phyloP scores from a whole-genome alignment of 129 eudicot genomes.

The Calendula officinalis region DNA sequence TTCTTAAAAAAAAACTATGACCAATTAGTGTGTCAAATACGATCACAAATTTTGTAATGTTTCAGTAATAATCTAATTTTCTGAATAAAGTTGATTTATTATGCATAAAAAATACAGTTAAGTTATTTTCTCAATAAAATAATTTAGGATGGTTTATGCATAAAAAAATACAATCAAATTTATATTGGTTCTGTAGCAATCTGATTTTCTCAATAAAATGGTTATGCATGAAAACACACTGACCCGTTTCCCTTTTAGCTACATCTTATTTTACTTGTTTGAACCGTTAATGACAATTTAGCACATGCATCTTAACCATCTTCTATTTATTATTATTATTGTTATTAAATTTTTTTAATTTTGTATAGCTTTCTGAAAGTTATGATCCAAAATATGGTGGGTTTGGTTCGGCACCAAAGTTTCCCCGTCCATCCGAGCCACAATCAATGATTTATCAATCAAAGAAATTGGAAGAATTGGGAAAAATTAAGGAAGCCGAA shows the following conservation, averaged over 20 bases:
- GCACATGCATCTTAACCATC: no score
- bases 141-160: background rate
- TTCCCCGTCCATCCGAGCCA: constrained; percentile 90
- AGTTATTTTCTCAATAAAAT: background rate
- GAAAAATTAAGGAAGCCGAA: constrained; percentile 54
- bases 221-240: background rate
- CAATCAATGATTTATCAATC: constrained; percentile 73
- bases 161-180: no score
- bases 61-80: background rate
- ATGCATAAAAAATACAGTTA: no score
- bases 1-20: no score
- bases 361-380: constrained; percentile 60
- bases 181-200: no score
- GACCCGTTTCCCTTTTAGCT: background rate
- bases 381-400: constrained; percentile 80
- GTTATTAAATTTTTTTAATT: background rate
- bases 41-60: no score
- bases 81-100: no score
- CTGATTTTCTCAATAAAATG: background rate
- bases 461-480: constrained; percentile 54
- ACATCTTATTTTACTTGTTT: no score
- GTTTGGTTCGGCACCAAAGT: constrained; percentile 86
- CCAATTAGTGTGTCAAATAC: no score
- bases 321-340: background rate
- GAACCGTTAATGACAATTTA: no score